Evolutionary conservation across 2,329 filamentous ascomycete genomes (phyloP), one percentile per base, ranked within the genome.

Genomic region (Penicillium capsulatum): DNA sequence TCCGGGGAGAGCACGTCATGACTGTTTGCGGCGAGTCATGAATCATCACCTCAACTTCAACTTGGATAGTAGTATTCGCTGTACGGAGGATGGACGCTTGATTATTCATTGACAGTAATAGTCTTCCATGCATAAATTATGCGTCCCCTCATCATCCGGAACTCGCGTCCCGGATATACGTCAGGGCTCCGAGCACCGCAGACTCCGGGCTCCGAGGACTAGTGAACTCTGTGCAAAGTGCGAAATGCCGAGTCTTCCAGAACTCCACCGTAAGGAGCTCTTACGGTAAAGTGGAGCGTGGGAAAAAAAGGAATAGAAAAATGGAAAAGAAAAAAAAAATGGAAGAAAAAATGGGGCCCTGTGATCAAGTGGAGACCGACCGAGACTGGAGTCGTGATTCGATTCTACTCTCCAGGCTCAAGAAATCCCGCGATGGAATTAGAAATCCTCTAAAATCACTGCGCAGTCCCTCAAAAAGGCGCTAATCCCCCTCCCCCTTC

Each of bases 91-190:
- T n/a, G n/a, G n/a, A n/a, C n/a, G n/a, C n/a, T n/a, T n/a, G n/a
- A n/a, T n/a, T n/a, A n/a, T n/a, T n/a, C n/a, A n/a, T n/a, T n/a
- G n/a, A n/a, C n/a, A n/a, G n/a, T n/a, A n/a, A n/a, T n/a, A n/a
- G n/a, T n/a, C n/a, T n/a, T n/a, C n/a, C n/a, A n/a, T n/a, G n/a
- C n/a, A n/a, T n/a, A n/a, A n/a, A n/a, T n/a, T n/a, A n/a, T n/a
- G n/a, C n/a, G n/a, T n/a, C n/a, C n/a, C n/a, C n/a, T n/a, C n/a
- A n/a, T n/a, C n/a, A n/a, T n/a, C n/a, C 40, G 51, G 49, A 51
- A 47, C 11, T 47, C 10, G 17, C 42, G 19, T 48, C 47, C 44
- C 46, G 44, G 45, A 48, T 50, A 45, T 52, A 52, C 47, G 40
- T 46, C 47, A 22, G 19, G 19, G 19, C 42, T 41, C 42, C 45